Evolutionary conservation across 1,139 yeast species (phyloP), one percentile per base, ranked within the genome.

Genomic region (Arxiozyma heterogenica): DNA sequence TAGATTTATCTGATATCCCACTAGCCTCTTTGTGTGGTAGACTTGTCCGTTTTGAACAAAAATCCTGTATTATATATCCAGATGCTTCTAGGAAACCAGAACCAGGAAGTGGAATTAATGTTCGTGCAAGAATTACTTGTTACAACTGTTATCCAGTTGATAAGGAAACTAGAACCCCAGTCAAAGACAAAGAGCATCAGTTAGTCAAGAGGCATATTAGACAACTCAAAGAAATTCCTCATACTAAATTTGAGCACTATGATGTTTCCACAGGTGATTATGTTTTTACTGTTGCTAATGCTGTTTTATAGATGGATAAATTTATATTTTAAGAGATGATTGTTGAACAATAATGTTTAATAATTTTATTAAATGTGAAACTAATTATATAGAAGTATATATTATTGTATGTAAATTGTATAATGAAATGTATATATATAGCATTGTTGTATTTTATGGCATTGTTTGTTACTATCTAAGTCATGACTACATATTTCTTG

Each of bases 51-150:
- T 83, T 94, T 63, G 79, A 77, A 42, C 74, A 79, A 42, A 81
- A 81, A 60, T 73, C 81, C 30, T 84, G 90, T 69, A 74, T 81
- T 1, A 77, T 91, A 4, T 91, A 90, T 67, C 95, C 96, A 0
- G 84, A 85, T 54, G 78, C 78, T 18, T 74, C 76, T n/a, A 66
- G 67, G 39, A 79, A 76, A 59, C 95, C 96, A 15, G 75, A 78
- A 0, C 71, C 75, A 53, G 97, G 97, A 15, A 87, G 86, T 64
- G 98, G 96, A 0, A 77, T 93, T 57, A 91, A 93, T 65, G 77
- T 86, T 44, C 83, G 85, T 1, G 87, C 89, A 6, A 77, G 78
- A 55, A 81, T 91, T 53, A 80, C 93, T 1, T 72, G 91, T 53
- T 86, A 85, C 59, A 83, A 84, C 18, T 85, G 95, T 65, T 91